A percentile compares a stretch with the other conserved stretches of the same genome.
Evolutionary conservation across 305 asterid species (phyloP).

Genomic region (Solanum hybrid): DNA sequence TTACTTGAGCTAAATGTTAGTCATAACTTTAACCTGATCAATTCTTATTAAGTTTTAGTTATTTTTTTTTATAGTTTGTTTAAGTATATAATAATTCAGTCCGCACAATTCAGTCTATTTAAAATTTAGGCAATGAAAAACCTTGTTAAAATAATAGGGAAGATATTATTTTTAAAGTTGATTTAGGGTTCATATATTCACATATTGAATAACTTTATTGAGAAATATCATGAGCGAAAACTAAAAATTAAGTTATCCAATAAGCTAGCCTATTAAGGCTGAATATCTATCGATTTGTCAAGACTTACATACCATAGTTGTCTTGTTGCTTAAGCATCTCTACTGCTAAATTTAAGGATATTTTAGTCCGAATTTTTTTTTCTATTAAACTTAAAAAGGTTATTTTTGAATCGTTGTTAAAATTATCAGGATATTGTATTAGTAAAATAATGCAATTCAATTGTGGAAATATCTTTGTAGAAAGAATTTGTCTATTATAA

Average conservation of each 20-base stretch:
- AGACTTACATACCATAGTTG: neutral
- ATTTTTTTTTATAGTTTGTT: too few species aligned
- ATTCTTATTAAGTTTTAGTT: neutral
- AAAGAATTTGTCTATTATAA: neutral
- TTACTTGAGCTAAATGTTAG: neutral
- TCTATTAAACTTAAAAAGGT: neutral
- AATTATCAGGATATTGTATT: neutral
- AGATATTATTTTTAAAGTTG: too few species aligned
- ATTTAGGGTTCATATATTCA: too few species aligned
- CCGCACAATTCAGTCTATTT: too few species aligned
- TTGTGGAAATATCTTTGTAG: neutral
- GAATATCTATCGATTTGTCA: neutral
- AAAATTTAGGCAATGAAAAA: too few species aligned
- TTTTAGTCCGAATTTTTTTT: neutral
- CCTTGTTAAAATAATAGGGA: too few species aligned
- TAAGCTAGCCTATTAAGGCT: fast-evolving
- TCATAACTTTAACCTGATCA: neutral
- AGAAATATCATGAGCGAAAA: neutral
- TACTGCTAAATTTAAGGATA: neutral
- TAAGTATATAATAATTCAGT: too few species aligned
- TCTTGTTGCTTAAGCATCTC: neutral
- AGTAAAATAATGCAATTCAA: neutral
- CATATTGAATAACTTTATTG: too few species aligned
- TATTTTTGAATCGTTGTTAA: neutral
- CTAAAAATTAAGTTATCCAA: neutral